A percentile compares a stretch with the other conserved stretches of the same genome.
phyloP scores from a whole-genome alignment of 2,329 filamentous ascomycete genomes.

The Plectosphaerella sp. region DNA sequence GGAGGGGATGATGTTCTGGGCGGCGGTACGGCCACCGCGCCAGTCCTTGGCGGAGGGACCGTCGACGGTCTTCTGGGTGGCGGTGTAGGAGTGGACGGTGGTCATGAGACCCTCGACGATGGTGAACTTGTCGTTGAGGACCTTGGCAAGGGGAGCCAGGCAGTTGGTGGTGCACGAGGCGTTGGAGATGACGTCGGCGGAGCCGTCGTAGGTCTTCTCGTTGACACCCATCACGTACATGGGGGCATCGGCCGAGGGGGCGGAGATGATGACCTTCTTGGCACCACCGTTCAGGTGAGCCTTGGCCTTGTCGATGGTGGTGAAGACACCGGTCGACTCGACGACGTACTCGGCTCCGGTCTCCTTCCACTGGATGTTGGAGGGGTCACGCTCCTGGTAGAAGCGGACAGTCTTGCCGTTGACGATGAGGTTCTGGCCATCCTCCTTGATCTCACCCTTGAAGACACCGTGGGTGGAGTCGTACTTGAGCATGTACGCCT shows the following conservation, averaged over 20 bases:
- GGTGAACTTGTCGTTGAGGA: conserved; percentile 96
- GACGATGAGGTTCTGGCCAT: conserved; percentile 70
- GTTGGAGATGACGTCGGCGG: conserved; percentile 94
- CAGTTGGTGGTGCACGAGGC: conserved; percentile 99
- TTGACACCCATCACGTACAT: conserved; percentile 99
- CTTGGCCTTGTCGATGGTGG: conserved; percentile 92
- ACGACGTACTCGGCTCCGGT: conserved; percentile 90
- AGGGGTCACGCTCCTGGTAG: conserved; percentile 88
- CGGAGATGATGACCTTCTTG: conserved; percentile 96
- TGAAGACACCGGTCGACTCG: conserved; percentile 99
- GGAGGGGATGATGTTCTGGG: conserved; percentile 99
- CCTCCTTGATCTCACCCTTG: conserved; percentile 82
- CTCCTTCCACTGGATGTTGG: conserved; percentile 84
- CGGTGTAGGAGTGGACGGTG: conserved; percentile 99
- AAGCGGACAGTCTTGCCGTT: conserved; percentile 95
- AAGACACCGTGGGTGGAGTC: conserved; percentile 96
- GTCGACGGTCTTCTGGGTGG: conserved; percentile 99
- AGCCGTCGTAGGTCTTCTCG: conserved; percentile 86
- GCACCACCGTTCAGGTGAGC: conserved; percentile 94
- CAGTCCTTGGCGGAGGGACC: conserved; percentile 98
- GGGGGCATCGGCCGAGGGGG: conserved; percentile 89
- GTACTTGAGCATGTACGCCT: conserved; percentile 99
- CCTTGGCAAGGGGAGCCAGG: conserved; percentile 98
- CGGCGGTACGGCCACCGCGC: conserved; percentile 97
- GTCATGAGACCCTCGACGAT: conserved; percentile 99